Conservation (phyloP, 345 rosid species). For the Populus davidiana region DNA sequence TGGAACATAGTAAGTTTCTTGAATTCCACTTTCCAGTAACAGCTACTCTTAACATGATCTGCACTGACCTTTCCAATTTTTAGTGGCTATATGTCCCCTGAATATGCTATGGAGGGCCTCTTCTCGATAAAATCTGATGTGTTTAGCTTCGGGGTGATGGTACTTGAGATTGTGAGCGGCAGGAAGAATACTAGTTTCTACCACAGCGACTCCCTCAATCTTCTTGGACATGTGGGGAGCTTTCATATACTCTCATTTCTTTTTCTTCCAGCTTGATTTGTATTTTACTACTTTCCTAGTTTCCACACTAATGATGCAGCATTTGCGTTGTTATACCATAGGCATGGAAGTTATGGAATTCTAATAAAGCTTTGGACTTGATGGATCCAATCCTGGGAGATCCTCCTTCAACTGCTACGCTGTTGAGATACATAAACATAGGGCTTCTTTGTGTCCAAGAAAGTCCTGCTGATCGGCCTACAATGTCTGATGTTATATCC, state of each 20-base stretch:
- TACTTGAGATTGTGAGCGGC: not conserved
- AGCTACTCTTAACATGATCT: not conserved
- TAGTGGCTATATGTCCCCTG: not conserved
- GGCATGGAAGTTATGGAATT: not conserved
- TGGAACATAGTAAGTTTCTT: slow-evolving; percentile 4
- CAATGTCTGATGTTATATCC: slow-evolving; percentile 6
- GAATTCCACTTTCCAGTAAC: not conserved
- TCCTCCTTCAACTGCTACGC: not conserved
- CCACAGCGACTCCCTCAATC: not conserved
- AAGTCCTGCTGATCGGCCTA: slow-evolving; percentile 6
- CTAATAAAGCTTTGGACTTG: not conserved
- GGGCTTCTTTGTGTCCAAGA: not conserved
- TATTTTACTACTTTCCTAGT: not conserved
- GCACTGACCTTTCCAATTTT: not conserved
- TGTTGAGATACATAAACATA: not conserved
- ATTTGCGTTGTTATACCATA: not conserved
- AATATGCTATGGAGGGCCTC: not conserved
- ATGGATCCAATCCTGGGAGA: not conserved
- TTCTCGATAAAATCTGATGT: not conserved
- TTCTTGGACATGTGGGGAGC: not conserved
- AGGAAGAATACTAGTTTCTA: not conserved
- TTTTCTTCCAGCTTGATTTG: not conserved
- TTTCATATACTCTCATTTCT: not conserved
- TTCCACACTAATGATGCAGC: not conserved
- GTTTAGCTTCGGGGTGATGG: not conserved